phyloP scores from a whole-genome alignment of 2,329 filamentous ascomycete species.

The Xylariaceae sp. region DNA sequence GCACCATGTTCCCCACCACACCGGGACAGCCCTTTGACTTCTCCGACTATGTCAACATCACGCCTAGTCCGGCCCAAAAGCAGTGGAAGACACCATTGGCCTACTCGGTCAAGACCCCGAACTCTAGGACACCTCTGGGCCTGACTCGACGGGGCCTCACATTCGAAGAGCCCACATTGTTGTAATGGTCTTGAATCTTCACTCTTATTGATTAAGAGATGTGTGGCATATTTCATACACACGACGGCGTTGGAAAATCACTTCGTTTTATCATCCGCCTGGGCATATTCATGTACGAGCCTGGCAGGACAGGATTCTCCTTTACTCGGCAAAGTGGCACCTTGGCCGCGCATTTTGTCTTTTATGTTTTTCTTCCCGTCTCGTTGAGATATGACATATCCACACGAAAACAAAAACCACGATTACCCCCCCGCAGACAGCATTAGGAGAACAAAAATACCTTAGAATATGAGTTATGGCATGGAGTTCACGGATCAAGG shows the following conservation, averaged over 20 bases:
- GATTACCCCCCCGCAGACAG: neutral
- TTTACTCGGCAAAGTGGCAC: neutral
- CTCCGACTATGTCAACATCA: constrained; percentile 95
- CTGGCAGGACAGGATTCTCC: neutral
- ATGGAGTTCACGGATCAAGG: constrained; percentile 14
- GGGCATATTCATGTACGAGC: neutral
- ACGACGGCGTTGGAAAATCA: neutral
- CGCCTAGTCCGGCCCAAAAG: constrained; percentile 87
- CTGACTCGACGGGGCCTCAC: constrained; percentile 72
- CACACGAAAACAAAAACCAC: neutral
- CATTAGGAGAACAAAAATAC: neutral
- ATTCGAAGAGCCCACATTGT: constrained; percentile 60
- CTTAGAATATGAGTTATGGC: constrained; percentile 7
- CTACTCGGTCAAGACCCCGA: constrained; percentile 34
- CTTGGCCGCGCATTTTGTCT: neutral
- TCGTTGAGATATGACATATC: constrained; percentile 2
- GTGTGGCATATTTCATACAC: constrained; percentile 9
- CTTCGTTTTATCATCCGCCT: neutral
- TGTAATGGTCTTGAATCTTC: constrained; percentile 11
- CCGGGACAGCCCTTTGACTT: constrained; percentile 86
- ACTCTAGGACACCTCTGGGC: constrained; percentile 53
- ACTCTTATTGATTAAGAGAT: neutral
- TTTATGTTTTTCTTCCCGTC: neutral
- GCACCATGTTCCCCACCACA: constrained; percentile 66
- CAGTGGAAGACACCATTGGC: constrained; percentile 77